A percentile compares a stretch with the other conserved stretches of the same genome.
Conservation (phyloP, 768 basidiomycete genomes). For the Panellus pusillus region DNA sequence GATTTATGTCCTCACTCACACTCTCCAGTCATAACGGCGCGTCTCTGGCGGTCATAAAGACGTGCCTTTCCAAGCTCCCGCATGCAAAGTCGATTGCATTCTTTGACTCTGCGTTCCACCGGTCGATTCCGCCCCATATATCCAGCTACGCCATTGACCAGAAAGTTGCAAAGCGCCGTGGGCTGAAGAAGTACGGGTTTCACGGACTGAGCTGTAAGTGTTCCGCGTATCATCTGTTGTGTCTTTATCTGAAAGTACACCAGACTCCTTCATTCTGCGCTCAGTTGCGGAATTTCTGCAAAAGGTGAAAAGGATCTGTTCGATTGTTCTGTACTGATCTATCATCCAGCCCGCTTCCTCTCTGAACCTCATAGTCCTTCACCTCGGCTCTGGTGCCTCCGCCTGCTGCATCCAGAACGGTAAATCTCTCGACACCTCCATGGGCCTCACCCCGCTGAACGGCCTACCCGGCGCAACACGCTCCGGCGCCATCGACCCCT, state of each 20-base stretch:
- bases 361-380: slow-evolving; percentile 77
- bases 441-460: slow-evolving; percentile 90
- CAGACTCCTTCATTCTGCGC: slow-evolving; percentile 70
- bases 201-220: slow-evolving; percentile 77
- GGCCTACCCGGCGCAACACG: slow-evolving; percentile 90
- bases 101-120: slow-evolving; percentile 89
- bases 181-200: slow-evolving; percentile 88
- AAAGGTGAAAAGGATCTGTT: slow-evolving; percentile 38
- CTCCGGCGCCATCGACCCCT: slow-evolving; percentile 80
- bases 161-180: slow-evolving; percentile 56
- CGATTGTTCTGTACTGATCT: background rate
- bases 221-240: background rate
- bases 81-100: slow-evolving; percentile 74
- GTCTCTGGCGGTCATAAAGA: slow-evolving; percentile 54
- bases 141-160: slow-evolving; percentile 79
- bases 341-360: slow-evolving; percentile 38
- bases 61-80: slow-evolving; percentile 67
- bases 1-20: background rate
- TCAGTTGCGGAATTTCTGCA: slow-evolving; percentile 58
- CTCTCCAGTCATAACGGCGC: slow-evolving; percentile 57
- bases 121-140: slow-evolving; percentile 71
- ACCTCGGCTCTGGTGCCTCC: slow-evolving; percentile 90
- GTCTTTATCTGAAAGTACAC: background rate
- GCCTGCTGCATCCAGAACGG: slow-evolving; percentile 75
- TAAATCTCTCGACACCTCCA: slow-evolving; percentile 79